These are phyloP conservation scores for Phytopythium oedochilum DNA, from an alignment of 352 stramenopile genomes.

Conservation along the genomic window DNA sequence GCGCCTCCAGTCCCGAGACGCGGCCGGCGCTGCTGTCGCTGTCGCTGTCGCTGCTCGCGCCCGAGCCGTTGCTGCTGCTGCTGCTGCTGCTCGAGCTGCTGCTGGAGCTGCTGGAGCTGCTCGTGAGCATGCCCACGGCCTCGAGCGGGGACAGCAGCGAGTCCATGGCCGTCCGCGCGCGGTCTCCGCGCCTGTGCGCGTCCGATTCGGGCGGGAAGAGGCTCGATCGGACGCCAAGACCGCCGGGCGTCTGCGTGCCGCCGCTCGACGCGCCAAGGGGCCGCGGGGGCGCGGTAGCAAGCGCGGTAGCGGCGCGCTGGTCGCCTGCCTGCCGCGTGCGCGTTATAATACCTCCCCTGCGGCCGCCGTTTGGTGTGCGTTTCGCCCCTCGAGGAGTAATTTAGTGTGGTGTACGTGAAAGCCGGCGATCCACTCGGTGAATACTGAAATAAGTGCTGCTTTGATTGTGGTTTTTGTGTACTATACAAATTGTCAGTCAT, in stretches of 20 bases:
- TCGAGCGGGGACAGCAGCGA: conserved; percentile 24
- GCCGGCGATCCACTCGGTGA: no score
- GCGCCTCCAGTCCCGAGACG: not conserved
- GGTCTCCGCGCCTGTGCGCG: no score
- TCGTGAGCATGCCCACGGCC: conserved; percentile 18
- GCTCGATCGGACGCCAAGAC: not conserved
- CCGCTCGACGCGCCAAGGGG: not conserved
- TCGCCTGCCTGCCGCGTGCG: not conserved
- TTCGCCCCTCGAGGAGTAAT: not conserved
- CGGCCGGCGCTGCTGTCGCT: conserved; percentile 27
- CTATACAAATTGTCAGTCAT: no score
- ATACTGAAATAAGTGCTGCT: not conserved
- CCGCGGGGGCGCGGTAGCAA: not conserved
- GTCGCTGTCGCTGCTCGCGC: conserved; percentile 11
- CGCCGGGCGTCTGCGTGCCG: not conserved
- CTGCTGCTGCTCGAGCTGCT: conserved; percentile 23
- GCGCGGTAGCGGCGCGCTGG: not conserved
- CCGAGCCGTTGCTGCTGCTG: conserved; percentile 25
- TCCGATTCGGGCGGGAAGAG: not conserved
- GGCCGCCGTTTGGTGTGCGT: not conserved
- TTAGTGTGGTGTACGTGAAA: not conserved
- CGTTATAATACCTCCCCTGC: not conserved
- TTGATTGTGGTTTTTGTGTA: no score
- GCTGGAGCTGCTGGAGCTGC: conserved; percentile 33
- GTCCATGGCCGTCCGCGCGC: conserved; percentile 13